These are phyloP conservation scores for Hymenotorrendiella dingleyae DNA, from an alignment of 2,329 filamentous ascomycete species.

Conservation along the genomic window DNA sequence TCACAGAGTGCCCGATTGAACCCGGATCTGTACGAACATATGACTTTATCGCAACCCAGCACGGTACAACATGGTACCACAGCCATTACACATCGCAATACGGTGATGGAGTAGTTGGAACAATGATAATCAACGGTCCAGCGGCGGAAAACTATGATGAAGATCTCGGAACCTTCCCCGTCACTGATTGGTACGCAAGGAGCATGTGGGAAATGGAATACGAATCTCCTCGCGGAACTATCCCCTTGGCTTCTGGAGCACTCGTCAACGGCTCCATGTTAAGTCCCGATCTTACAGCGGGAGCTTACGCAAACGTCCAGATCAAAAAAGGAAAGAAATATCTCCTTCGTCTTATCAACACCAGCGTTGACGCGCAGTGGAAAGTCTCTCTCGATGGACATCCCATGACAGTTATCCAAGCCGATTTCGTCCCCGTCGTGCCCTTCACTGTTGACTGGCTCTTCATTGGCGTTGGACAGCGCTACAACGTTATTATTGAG, in stretches of 20 bases:
- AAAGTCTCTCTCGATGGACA: slow-evolving; percentile 45
- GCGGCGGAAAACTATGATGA: slow-evolving; percentile 51
- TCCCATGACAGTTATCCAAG: slow-evolving; percentile 53
- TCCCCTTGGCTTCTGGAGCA: slow-evolving; percentile 4
- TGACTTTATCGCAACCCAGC: slow-evolving; percentile 19
- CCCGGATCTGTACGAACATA: slow-evolving; percentile 31
- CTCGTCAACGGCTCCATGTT: slow-evolving; percentile 17
- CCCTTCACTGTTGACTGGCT: slow-evolving; percentile 55
- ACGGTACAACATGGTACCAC: slow-evolving; percentile 55
- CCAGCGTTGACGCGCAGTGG: slow-evolving; percentile 36
- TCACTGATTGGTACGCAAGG: slow-evolving; percentile 10
- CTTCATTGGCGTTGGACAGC: slow-evolving; percentile 51
- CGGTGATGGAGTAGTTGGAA: slow-evolving; percentile 16
- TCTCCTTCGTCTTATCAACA: slow-evolving; percentile 41
- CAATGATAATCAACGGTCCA: slow-evolving; percentile 56
- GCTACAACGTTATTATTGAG: slow-evolving; percentile 37
- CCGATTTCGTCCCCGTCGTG: slow-evolving; percentile 51
- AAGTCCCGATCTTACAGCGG: slow-evolving; percentile 4
- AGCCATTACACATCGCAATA: slow-evolving; percentile 43
- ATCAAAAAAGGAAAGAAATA: slow-evolving; percentile 34
- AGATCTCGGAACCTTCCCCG: slow-evolving; percentile 46
- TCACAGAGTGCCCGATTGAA: slow-evolving; percentile 54
- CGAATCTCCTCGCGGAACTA: slow-evolving; percentile 18
- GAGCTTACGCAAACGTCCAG: slow-evolving; percentile 17
- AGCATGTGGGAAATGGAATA: slow-evolving; percentile 21